A percentile compares a stretch with the other conserved stretches of the same genome.
These are phyloP conservation scores for Schoenoplectus tabernaemontani DNA, from an alignment of 202 grass and related monocot genomes.

Conservation along the genomic window DNA sequence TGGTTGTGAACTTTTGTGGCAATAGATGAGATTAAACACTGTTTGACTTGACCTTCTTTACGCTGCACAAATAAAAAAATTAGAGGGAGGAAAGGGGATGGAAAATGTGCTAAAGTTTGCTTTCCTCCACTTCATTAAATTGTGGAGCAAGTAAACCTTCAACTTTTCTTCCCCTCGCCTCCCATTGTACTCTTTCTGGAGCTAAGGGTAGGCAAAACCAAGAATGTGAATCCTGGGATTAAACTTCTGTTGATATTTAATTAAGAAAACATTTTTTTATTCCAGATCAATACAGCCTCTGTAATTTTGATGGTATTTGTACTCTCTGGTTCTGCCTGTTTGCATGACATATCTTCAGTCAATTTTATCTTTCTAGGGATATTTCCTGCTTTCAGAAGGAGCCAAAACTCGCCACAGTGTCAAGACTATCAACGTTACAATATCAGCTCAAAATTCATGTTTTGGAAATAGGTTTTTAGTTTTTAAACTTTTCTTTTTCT, in stretches of 20 bases:
- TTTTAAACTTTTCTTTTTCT: neutral
- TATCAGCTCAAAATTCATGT: constrained; percentile 86
- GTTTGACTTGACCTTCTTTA: neutral
- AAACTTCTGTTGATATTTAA: neutral
- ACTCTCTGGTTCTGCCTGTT: neutral
- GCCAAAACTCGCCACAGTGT: constrained; percentile 73
- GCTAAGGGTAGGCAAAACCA: neutral
- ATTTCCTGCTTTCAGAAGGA: constrained; percentile 97
- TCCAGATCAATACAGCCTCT: neutral
- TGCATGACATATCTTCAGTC: neutral
- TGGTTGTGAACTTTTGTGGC: neutral
- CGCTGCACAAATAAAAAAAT: no score
- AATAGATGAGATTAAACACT: neutral
- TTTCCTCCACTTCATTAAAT: no score
- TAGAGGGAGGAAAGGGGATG: no score
- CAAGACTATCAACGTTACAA: constrained; percentile 69
- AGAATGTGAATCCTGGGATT: neutral
- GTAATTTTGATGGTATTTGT: no score
- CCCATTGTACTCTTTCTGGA: no score
- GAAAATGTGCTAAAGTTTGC: no score
- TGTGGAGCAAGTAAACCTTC: no score
- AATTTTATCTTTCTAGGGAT: constrained; percentile 54
- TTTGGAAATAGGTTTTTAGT: constrained; percentile 81
- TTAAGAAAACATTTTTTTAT: neutral
- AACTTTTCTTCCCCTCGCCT: no score